A percentile compares a stretch with the other conserved stretches of the same genome.
Conservation (phyloP, 1,284 basidiomycete species). For the Schizopora paradoxa region DNA sequence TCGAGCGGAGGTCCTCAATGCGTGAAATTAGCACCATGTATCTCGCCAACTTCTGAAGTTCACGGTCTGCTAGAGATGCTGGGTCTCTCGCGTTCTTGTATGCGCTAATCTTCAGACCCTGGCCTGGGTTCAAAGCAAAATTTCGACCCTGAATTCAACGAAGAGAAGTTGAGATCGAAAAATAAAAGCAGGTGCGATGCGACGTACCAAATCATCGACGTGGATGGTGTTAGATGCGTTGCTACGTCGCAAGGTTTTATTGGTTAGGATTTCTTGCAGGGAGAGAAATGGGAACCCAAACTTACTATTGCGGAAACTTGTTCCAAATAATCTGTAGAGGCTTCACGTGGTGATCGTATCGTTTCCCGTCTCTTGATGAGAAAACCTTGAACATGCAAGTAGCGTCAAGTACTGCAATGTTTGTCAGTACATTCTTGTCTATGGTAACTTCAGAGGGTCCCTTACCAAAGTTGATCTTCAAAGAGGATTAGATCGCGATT, state of each 20-base stretch:
- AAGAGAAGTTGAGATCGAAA: constrained; percentile 6
- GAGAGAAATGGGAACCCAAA: constrained; percentile 12
- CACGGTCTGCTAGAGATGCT: constrained; percentile 53
- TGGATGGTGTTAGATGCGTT: constrained; percentile 79
- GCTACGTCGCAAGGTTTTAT: constrained; percentile 31
- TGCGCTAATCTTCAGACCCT: constrained; percentile 79
- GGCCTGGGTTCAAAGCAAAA: constrained; percentile 81
- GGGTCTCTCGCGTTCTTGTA: constrained; percentile 72
- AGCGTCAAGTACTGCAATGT: constrained; percentile 68
- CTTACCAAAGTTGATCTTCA: constrained; percentile 55
- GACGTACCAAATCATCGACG: constrained; percentile 72
- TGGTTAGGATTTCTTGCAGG: background rate
- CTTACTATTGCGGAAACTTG: constrained; percentile 74
- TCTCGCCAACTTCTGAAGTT: constrained; percentile 55
- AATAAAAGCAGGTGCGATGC: background rate
- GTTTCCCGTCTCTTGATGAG: constrained; percentile 64
- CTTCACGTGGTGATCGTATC: constrained; percentile 79
- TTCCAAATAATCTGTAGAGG: constrained; percentile 86
- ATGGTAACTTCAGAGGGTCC: constrained; percentile 10
- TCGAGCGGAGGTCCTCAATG: constrained; percentile 46
- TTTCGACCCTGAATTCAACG: constrained; percentile 63
- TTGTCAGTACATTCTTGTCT: constrained; percentile 3
- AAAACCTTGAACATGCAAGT: constrained; percentile 89
- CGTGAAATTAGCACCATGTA: constrained; percentile 62
- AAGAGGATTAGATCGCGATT: background rate